These are phyloP conservation scores for Phyllosticta citrichinensis DNA, from an alignment of 2,329 filamentous ascomycete species.

Conservation along the genomic window DNA sequence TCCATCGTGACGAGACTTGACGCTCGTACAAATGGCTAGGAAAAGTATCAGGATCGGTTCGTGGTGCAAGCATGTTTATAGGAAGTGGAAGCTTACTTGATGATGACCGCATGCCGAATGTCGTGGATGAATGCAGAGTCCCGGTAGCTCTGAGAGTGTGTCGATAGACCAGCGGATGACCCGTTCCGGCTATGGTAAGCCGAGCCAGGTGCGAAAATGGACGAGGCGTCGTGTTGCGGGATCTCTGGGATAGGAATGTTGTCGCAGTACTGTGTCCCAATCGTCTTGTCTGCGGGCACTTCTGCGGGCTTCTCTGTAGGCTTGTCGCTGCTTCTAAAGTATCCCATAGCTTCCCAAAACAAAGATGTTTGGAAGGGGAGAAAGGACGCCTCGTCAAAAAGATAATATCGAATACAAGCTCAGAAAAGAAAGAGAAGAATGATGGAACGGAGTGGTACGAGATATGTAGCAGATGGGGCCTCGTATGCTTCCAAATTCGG, in stretches of 20 bases:
- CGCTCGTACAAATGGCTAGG: slow-evolving; percentile 5
- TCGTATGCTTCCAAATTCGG: background rate
- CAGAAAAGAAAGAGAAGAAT: background rate
- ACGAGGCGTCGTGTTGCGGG: background rate
- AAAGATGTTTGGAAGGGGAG: background rate
- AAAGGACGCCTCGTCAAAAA: background rate
- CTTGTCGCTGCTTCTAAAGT: background rate
- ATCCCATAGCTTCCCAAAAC: background rate
- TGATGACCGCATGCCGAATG: slow-evolving; percentile 8
- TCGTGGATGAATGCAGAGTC: slow-evolving; percentile 8
- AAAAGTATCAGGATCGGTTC: background rate
- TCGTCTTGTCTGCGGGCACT: background rate
- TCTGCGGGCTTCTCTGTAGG: background rate
- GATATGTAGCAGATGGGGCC: background rate
- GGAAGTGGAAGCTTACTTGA: background rate
- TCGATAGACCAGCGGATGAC: background rate
- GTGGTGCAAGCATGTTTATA: background rate
- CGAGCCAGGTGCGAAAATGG: background rate
- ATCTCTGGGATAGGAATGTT: background rate
- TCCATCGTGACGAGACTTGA: slow-evolving; percentile 5
- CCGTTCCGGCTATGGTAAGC: slow-evolving; percentile 6
- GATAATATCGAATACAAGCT: background rate
- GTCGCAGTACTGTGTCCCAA: background rate
- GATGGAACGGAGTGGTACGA: background rate
- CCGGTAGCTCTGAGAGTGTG: slow-evolving; percentile 1